Evolutionary conservation across 2,329 filamentous ascomycete species (phyloP), one percentile per base, ranked within the genome.

Genomic region (Fusarium sp.): DNA sequence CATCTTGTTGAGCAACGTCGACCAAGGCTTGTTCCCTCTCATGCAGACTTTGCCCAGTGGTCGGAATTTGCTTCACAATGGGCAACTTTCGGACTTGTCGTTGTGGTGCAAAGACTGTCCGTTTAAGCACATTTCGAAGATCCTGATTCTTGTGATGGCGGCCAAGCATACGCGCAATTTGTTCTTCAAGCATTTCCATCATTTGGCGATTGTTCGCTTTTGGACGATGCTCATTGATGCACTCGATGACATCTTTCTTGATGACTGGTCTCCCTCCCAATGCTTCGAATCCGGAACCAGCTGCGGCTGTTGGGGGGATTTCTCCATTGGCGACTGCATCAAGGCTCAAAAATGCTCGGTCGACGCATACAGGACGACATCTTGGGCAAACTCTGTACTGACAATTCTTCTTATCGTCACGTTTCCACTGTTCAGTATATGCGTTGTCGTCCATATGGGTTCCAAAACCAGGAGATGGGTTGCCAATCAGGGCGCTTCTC

Each of bases 211-310:
- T 32, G 49, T 54, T 18, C 24, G 56, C 47, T 72, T 75, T 64
- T 13, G 80, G 78, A 18, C 80, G 76, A 22, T 79, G 78, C 45
- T 78, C 76, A 6, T 84, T 84, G 18, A 87, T 77, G 8, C 80
- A 77, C 55, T 72, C 79, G 29, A 86, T 60, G 13, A 83, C 59
- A 2, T 75, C 67, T 16, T 78, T 80, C 62, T 84, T 75, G 15
- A 80, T 75, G 7, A 86, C 62, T 2, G 86, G 87, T n/a, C 86
- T 78, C 9, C 75, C 73, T 27, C 81, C 74, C 34, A 80, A 54
- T 8, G 80, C 71, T 52, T 86, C 82, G 63, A 89, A 89, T 16
- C 87, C 84, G 68, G 83, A 89, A 2, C 85, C 87, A 3, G 81
- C 78, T 9, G 84, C 84, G 7, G 83, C 84, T 7, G 82, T 84